Base-by-base conservation (phyloP, 139 green algal species). In the Haematococcus sp. region DNA sequence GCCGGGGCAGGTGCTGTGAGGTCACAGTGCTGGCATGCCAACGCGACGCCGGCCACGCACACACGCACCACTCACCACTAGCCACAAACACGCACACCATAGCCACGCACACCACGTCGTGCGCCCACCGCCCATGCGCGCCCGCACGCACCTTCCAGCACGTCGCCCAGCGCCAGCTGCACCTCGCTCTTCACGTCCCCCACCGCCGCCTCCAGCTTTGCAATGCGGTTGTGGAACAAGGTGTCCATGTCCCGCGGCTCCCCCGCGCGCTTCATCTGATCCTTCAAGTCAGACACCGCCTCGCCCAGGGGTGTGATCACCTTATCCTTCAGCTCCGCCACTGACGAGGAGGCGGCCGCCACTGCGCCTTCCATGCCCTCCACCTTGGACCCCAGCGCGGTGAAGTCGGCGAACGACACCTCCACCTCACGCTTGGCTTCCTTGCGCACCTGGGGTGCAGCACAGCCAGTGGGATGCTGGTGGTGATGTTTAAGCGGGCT, bases 211-310 rank as follows among this genome's bases (percentile, higher is more conserved):
- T 85, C 79, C 49, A 85, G 55, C 55, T 52, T 54, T 34, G 67
- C 65, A 2, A 85, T 59, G 15, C 79, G 70, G 33, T 73, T 66
- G 43, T 85, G 79, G 79, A 85, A 85, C 54, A 85, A 65, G 13
- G 70, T 75, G 46, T 85, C 79, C 46, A 85, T 85, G 58, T 85
- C 79, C 0, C 79, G 55, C 23, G 79, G 71, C 65, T 85, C 74
- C 16, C 44, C 44, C 17, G 19, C 52, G 55, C 68, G 69, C 55
- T 77, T 76, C 2, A 72, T 2, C 27, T 74, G 68, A 19, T 75
- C 76, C n/a, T 25, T 70, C 4, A 82, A 17, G 22, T 77, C 76
- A 11, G 66, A 35, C 27, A 82, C 20, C 9, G 51, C 51, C 63
- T 58, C 54, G 28, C 35, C 7, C 49, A 77, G 33, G 46, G 51